These are phyloP conservation scores for Dalbergia cultrata DNA, from an alignment of 306 rosid species.

Conservation along the genomic window DNA sequence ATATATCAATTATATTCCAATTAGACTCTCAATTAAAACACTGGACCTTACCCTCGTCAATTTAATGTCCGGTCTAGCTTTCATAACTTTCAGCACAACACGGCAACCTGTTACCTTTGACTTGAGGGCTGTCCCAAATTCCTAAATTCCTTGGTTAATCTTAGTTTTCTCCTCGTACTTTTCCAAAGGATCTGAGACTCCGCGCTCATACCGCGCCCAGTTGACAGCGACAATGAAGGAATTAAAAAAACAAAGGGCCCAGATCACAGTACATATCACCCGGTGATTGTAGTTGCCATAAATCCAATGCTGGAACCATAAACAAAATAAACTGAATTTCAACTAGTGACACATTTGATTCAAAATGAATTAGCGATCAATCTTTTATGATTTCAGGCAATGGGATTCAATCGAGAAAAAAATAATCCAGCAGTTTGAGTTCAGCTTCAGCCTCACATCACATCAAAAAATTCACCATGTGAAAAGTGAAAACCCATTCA, in stretches of 20 bases:
- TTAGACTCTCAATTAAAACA: no score
- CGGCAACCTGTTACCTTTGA: no score
- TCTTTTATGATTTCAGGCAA: background rate
- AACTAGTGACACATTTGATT: background rate
- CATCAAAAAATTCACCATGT: slow-evolving; percentile 11
- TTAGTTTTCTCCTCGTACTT: no score
- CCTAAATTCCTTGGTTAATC: background rate
- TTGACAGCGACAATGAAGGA: no score
- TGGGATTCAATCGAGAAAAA: slow-evolving; percentile 30
- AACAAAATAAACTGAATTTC: background rate
- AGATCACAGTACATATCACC: background rate
- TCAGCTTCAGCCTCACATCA: background rate
- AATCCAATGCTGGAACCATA: background rate
- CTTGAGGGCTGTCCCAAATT: background rate
- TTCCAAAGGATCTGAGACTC: background rate
- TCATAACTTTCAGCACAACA: no score
- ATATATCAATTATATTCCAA: no score
- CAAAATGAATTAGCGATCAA: slow-evolving; percentile 15
- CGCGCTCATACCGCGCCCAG: background rate
- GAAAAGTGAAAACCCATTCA: slow-evolving; percentile 6
- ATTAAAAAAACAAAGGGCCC: background rate
- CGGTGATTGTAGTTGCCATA: background rate
- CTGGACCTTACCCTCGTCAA: no score
- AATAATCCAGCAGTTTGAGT: background rate
- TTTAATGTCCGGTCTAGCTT: no score